phyloP scores from a whole-genome alignment of 2,329 filamentous ascomycete species.

The Sordariomycetes sp. region DNA sequence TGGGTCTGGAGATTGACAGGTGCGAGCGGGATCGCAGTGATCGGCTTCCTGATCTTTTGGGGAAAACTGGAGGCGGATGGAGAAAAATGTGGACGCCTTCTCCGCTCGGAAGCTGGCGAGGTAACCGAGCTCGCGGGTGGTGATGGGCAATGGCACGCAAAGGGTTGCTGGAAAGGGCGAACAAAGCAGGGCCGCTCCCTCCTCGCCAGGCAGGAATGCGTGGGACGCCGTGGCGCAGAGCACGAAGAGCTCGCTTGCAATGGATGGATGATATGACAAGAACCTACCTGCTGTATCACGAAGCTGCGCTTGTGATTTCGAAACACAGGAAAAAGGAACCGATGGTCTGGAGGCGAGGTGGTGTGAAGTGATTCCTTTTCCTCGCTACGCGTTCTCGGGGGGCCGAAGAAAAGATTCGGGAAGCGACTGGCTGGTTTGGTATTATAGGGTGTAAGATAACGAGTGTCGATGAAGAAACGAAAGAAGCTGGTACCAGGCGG shows the following conservation, averaged over 20 bases:
- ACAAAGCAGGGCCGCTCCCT: background rate
- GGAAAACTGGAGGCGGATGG: background rate
- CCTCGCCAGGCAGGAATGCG: background rate
- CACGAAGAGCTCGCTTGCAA: background rate
- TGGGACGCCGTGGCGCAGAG: background rate
- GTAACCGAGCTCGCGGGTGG: background rate
- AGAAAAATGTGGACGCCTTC: background rate
- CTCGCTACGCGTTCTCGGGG: background rate
- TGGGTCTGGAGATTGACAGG: background rate
- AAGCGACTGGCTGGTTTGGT: background rate
- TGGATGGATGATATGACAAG: background rate
- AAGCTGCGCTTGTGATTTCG: background rate
- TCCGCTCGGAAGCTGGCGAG: background rate
- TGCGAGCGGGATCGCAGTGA: background rate
- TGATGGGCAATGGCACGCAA: background rate
- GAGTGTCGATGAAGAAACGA: slow-evolving; percentile 23
- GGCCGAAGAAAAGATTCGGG: background rate
- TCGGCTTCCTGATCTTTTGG: background rate
- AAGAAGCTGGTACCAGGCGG: slow-evolving; percentile 4
- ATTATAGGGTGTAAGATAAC: slow-evolving; percentile 12
- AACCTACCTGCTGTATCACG: background rate
- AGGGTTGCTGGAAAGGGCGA: background rate
- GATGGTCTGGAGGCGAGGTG: background rate
- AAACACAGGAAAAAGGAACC: too few species aligned
- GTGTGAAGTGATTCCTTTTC: background rate